Evolutionary conservation across 139 green algal species (phyloP), one percentile per base, ranked within the genome.

Genomic region (Coccomyxa sp.): DNA sequence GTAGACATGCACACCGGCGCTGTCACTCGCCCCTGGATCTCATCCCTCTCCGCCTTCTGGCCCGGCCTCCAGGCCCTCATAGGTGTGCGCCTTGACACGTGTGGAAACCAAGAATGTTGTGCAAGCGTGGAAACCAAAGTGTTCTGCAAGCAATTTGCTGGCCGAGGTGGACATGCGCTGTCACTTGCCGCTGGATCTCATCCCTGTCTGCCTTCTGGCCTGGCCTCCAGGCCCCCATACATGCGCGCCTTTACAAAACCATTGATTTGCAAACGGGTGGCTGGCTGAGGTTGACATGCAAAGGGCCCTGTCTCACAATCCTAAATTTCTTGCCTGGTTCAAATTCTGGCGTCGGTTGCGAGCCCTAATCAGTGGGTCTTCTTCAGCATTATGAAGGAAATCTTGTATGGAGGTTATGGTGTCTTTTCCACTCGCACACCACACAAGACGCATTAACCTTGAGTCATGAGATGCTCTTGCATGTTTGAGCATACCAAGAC

Each of bases 291-390:
- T 96, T 9, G 84, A 95, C 88, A 96, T 96, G 90, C 80, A 90
- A 90, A 75, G 7, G 94, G 93, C 25, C 58, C 81, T 15, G 74
- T 96, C 30, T 25, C 89, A 27, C 86, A 88, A 68, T 87, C 90
- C 21, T 96, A 90, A 82, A 89, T 98, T 13, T 95, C 89, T 84
- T 90, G 83, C 30, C 85, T 98, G 67, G 90, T 85, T 13, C 91
- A 95, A 95, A 23, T 98, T 98, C 90, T 98, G 94, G 94, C 95
- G 95, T 10, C 94, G 92, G 84, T 90, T 98, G 88, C 92, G 90
- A 66, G 93, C 88, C 23, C 95, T 67, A 74, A 75, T 31, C 93
- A 93, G 85, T 96, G 92, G 90, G 38, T 7, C 38, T 51, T 51
- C 38, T 7, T 51, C 3, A 51, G 38, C 38, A 51, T 51, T 3